These are phyloP conservation scores for Intubia oerlemansii DNA, from an alignment of 2,329 filamentous ascomycete species.

Conservation along the genomic window DNA sequence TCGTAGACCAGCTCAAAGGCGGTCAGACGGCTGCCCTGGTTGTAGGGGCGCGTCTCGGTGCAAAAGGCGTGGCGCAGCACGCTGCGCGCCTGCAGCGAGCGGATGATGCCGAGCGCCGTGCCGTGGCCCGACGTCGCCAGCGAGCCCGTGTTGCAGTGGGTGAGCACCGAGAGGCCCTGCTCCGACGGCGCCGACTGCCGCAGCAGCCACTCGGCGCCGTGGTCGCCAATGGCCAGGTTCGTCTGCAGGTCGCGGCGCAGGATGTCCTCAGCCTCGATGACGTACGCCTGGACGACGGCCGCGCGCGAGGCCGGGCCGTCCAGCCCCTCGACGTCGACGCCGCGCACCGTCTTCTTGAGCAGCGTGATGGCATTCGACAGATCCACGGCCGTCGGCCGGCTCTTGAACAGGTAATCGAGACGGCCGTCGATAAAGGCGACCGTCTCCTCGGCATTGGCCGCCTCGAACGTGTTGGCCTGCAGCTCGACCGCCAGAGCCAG, in stretches of 20 bases:
- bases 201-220: conserved; percentile 68
- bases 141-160: conserved; percentile 95
- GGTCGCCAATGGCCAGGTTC: conserved; percentile 65
- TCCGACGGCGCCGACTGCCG: conserved; percentile 26
- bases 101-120: conserved; percentile 84
- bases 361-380: conserved; percentile 74
- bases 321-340: conserved; percentile 19
- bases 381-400: conserved; percentile 86
- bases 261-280: conserved; percentile 67
- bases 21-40: conserved; percentile 86
- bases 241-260: conserved; percentile 70
- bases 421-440: conserved; percentile 54
- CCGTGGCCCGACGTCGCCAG: conserved; percentile 96
- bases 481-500: conserved; percentile 76
- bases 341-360: conserved; percentile 42
- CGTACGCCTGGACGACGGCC: conserved; percentile 46
- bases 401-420: conserved; percentile 71
- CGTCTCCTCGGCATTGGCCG: conserved; percentile 26
- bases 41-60: conserved; percentile 93
- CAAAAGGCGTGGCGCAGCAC: conserved; percentile 73
- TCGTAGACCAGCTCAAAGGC: conserved; percentile 95
- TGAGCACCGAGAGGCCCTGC: conserved; percentile 56
- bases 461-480: conserved; percentile 26
- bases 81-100: conserved; percentile 47
- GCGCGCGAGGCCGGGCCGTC: conserved; percentile 21